Evolutionary conservation across 495 filamentous ascomycete genomes (phyloP), one percentile per base, ranked within the genome.

Genomic region (Eremomyces bilateralis): DNA sequence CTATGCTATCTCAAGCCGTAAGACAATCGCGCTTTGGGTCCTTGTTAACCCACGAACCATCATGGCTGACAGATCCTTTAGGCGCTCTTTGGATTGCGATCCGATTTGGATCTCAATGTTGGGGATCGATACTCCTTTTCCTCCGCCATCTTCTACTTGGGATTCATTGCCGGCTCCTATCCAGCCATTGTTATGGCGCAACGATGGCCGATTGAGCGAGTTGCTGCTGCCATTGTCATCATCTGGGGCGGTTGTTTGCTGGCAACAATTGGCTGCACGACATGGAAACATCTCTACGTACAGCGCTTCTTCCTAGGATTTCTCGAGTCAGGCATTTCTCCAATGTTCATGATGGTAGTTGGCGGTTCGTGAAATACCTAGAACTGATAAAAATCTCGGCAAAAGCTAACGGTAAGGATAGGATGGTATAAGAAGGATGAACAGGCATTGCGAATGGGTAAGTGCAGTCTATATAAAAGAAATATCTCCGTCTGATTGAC

Each of bases 241-340:
- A 11, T 59, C 2, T 61, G 57, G 57, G 56, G 54, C 1, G 43
- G 42, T 0, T 50, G 45, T 25, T 31, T 58, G 29, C 56, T 63
- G 24, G 34, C 44, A 13, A 62, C 61, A 0, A 49, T 55, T 11
- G 52, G 42, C 15, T 60, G 56, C 41, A 36, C 37, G 25, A 50
- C 49, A 34, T 62, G 49, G 33, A 40, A 46, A 16, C 46, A 43
- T 15, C 39, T 64, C 15, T 59, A 54, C 22, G 53, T 49, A 6
- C 53, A 63, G 34, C 43, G 61, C 25, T 62, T 64, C 49, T 64
- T 61, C 43, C 52, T 64, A 10, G 61, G 61, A 1, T 42, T 63
- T 20, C 40, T 61, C 10, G 61, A 63, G 40, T 47, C 42, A 30
- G 54, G 48, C 4, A 40, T 59, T 2, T 59, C 53, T 1, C 62